These are phyloP conservation scores for Tetrastigma voinierianum DNA, from an alignment of 164 flowering plant species.

Conservation along the genomic window DNA sequence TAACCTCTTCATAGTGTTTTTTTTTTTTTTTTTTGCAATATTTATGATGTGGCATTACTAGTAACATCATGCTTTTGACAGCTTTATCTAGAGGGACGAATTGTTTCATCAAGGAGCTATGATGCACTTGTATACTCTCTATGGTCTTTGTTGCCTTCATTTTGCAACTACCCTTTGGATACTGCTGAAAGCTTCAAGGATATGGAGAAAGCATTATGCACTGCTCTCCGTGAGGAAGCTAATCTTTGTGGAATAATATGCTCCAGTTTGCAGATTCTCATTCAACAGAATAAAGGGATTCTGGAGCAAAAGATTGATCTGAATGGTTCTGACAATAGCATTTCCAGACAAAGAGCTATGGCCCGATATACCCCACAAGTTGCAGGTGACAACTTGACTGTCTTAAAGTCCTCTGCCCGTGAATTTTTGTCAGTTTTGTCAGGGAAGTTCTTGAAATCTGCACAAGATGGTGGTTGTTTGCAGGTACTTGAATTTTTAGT, in stretches of 20 bases:
- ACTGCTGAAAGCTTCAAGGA: slow-evolving; percentile 74
- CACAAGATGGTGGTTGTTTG: slow-evolving; percentile 74
- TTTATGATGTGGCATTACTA: not conserved
- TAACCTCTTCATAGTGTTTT: not conserved
- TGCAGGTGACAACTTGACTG: slow-evolving; percentile 58
- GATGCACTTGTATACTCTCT: slow-evolving; percentile 71
- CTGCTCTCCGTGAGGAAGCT: slow-evolving; percentile 57
- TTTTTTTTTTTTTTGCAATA: not conserved
- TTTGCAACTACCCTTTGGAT: slow-evolving; percentile 91
- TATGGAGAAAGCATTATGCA: slow-evolving; percentile 41
- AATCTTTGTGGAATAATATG: slow-evolving; percentile 79
- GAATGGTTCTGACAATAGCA: slow-evolving; percentile 30
- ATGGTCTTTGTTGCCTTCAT: slow-evolving; percentile 93
- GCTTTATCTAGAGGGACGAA: slow-evolving; percentile 71
- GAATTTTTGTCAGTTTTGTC: slow-evolving; percentile 54
- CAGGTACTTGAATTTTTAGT: slow-evolving; percentile 51
- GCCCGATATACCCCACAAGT: slow-evolving; percentile 56
- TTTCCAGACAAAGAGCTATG: slow-evolving; percentile 48
- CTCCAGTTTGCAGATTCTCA: slow-evolving; percentile 72
- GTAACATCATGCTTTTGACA: slow-evolving; percentile 30
- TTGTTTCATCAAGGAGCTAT: slow-evolving; percentile 60
- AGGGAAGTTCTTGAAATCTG: slow-evolving; percentile 47
- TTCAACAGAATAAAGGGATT: slow-evolving; percentile 73
- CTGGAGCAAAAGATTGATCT: slow-evolving; percentile 41
- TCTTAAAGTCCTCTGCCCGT: slow-evolving; percentile 55